Conservation (phyloP, 1,284 basidiomycete species). For the Naganishia cerealis region DNA sequence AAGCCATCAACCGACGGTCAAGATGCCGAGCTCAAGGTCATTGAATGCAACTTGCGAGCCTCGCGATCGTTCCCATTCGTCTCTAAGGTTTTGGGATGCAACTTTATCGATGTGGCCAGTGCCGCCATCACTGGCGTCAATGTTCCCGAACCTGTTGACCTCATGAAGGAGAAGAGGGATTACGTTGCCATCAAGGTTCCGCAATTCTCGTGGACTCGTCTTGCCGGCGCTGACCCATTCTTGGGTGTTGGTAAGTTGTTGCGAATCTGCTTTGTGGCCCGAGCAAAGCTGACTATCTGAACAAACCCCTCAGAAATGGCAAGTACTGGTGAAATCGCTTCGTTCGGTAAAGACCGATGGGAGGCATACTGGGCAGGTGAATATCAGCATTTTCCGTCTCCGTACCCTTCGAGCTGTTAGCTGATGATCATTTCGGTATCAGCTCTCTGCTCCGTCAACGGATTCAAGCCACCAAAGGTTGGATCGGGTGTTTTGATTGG, state of each 20-base stretch:
- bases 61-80: constrained; percentile 99
- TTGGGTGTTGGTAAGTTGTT: constrained; percentile 76
- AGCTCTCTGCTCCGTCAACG: constrained; percentile 73
- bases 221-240: constrained; percentile 94
- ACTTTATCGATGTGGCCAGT: constrained; percentile 90
- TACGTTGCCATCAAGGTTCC: constrained; percentile 97
- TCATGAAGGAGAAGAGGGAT: constrained; percentile 86
- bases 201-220: constrained; percentile 96
- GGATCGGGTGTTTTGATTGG: constrained; percentile 82
- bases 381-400: constrained; percentile 6
- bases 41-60: constrained; percentile 97
- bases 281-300: neutral
- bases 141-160: constrained; percentile 88
- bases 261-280: constrained; percentile 4
- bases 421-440: neutral
- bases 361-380: constrained; percentile 88
- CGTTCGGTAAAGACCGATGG: constrained; percentile 88
- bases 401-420: neutral
- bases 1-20: constrained; percentile 66
- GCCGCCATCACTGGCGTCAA: constrained; percentile 84
- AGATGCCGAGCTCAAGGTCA: constrained; percentile 80
- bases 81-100: constrained; percentile 92
- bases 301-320: constrained; percentile 77
- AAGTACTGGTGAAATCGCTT: constrained; percentile 96
- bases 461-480: constrained; percentile 81